Base-by-base conservation (phyloP, 257 asterid species). In the Nicotiana otophora region DNA sequence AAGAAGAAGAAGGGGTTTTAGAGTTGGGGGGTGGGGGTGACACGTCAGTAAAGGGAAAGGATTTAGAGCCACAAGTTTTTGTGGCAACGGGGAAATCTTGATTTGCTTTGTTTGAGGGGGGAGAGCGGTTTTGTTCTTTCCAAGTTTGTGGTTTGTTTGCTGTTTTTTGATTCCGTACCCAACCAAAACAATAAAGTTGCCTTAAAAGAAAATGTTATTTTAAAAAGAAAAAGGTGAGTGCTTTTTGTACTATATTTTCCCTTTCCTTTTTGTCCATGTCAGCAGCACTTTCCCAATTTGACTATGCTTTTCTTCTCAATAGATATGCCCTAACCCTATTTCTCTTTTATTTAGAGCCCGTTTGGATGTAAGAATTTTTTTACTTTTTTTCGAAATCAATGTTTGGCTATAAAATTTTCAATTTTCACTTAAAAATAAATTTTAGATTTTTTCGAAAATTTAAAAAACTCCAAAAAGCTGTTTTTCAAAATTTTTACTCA, bases 1-100 rank as follows among this genome's bases (percentile, higher is more conserved):
- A 72, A 67, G 81, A 72, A 67, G 81, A n/a, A 65, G 89, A 87
- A 86, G 88, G 46, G 80, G 63, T 28, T 51, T 75, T 51, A 51
- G 64, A 75, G 16, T 46, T 0, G 89, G 84, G 85, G 84, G 76
- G 84, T 51, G 76, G 83, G 83, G 80, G 36, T 70, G 90, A 89
- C 96, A 90, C 90, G 90, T 90, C 90, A 88, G 88, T 82, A 54
- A 20, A 79, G 77, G 84, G 69, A 77, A 83, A 69, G 88, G 63
- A 89, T 89, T 91, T 60, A 17, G 65, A 92, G 92, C 97, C 98
- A 94, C 98, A 93, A 89, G 84, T 90, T 91, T 87, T 86, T 91
- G 97, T 94, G 98, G 97, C 89, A 86, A 81, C 46, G 26, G 83
- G 77, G 58, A 84, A 84, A 88, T 89, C 93, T 89, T 90, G 83